phyloP scores from a whole-genome alignment of 331 rosid species.

The Spiraea crenata region DNA sequence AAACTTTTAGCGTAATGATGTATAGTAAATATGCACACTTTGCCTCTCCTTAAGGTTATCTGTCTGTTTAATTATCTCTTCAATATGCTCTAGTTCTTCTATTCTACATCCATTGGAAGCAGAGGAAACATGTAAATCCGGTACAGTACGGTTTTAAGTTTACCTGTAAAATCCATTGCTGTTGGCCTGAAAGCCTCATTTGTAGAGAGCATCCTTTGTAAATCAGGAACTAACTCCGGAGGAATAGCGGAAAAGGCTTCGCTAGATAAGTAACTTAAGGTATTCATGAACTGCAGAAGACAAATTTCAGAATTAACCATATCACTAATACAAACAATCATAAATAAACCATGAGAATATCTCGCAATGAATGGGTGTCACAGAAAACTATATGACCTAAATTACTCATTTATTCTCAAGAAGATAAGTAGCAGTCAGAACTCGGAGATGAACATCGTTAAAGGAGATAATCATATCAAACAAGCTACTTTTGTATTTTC shows the following conservation, averaged over 20 bases:
- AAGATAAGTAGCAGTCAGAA: not conserved
- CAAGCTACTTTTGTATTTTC: not conserved
- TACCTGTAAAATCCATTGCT: constrained; percentile 90
- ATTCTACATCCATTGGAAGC: not conserved
- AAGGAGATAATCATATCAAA: not conserved
- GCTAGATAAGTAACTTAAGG: constrained; percentile 86
- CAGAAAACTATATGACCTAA: too few species aligned
- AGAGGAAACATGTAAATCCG: not conserved
- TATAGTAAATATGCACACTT: not conserved
- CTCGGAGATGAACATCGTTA: not conserved
- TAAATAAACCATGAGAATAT: not conserved
- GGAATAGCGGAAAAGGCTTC: constrained; percentile 89
- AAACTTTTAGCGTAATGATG: not conserved
- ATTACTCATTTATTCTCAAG: not conserved
- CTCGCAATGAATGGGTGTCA: not conserved
- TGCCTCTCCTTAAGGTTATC: not conserved
- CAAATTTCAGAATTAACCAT: constrained; percentile 26
- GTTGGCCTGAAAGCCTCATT: constrained; percentile 88
- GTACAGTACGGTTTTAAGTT: constrained; percentile 18
- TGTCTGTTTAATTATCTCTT: not conserved
- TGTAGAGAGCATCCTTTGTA: constrained; percentile 92
- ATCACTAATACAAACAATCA: not conserved
- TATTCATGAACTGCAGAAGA: constrained; percentile 82
- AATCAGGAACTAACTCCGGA: constrained; percentile 76
- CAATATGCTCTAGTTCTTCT: not conserved